Percentiles rank a stretch among this genome's conserved stretches.
Conservation (phyloP, 495 filamentous ascomycete genomes). For the Penicillium soppii region DNA sequence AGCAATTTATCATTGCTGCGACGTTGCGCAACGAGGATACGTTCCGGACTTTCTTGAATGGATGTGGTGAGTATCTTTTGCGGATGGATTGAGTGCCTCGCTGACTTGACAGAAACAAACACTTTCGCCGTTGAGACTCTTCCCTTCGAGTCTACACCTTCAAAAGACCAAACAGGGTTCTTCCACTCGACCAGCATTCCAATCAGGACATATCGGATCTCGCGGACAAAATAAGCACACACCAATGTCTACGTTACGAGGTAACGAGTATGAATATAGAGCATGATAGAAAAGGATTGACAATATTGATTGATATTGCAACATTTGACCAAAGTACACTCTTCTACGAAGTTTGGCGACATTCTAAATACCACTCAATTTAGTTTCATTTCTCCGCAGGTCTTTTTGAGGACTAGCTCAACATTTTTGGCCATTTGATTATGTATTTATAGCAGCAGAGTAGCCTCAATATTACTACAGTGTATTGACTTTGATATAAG, state of each 20-base stretch:
- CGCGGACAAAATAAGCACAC: conserved; percentile 4
- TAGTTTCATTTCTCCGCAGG: no score
- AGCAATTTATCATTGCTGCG: conserved; percentile 56
- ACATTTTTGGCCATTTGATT: no score
- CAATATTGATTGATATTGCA: no score
- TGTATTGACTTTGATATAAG: no score
- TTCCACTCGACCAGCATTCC: conserved; percentile 55
- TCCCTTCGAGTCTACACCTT: conserved; percentile 39
- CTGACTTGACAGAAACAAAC: conserved; percentile 25
- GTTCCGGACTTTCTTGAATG: conserved; percentile 52
- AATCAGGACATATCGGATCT: conserved; percentile 45
- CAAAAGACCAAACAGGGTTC: conserved; percentile 54
- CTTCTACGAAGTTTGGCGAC: no score
- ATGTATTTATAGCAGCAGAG: no score
- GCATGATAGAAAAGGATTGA: conserved; percentile 6
- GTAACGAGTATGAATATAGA: conserved; percentile 6
- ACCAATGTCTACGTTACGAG: conserved; percentile 1
- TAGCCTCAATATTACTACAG: no score
- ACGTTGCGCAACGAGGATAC: conserved; percentile 65
- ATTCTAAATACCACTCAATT: no score
- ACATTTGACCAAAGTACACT: no score
- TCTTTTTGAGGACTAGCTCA: no score
- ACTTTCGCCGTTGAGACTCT: conserved; percentile 43
- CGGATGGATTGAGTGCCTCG: not conserved
- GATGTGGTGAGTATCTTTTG: conserved; percentile 51